These are phyloP conservation scores for Torulaspora quercuum DNA, from an alignment of 805 yeast species.

Conservation along the genomic window DNA sequence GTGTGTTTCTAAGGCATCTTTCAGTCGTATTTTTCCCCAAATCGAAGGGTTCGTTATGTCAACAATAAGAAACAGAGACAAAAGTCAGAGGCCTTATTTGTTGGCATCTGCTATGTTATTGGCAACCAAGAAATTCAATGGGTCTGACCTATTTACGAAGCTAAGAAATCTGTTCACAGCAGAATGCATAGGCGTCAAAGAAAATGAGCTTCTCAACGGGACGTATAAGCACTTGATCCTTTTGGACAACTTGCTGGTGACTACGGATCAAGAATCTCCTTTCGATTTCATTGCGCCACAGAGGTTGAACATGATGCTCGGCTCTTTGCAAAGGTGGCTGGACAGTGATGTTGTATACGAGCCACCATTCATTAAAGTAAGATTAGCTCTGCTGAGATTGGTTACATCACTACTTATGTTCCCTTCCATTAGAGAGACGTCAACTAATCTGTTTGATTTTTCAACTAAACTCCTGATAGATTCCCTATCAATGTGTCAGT, in stretches of 20 bases:
- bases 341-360: slow-evolving; percentile 63
- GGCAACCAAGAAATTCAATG: slow-evolving; percentile 37
- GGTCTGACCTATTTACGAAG: slow-evolving; percentile 44
- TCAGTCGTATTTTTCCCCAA: slow-evolving; percentile 26
- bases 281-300: slow-evolving; percentile 56
- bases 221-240: slow-evolving; percentile 50
- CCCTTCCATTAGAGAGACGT: slow-evolving; percentile 40
- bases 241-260: slow-evolving; percentile 42
- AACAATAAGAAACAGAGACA: slow-evolving; percentile 30
- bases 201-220: slow-evolving; percentile 39
- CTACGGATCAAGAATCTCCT: slow-evolving; percentile 25
- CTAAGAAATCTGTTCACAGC: slow-evolving; percentile 60
- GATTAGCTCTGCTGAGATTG: slow-evolving; percentile 52
- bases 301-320: slow-evolving; percentile 59
- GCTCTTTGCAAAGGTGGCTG: slow-evolving; percentile 53
- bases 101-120: slow-evolving; percentile 37
- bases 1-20: slow-evolving; percentile 21
- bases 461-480: slow-evolving; percentile 42
- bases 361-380: slow-evolving; percentile 45
- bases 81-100: slow-evolving; percentile 34
- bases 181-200: slow-evolving; percentile 55
- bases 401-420: slow-evolving; percentile 31
- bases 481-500: slow-evolving; percentile 30
- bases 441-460: slow-evolving; percentile 42
- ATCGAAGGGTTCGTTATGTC: slow-evolving; percentile 37